Evolutionary conservation across 164 flowering plant species (phyloP), one percentile per base, ranked within the genome.

Genomic region (Amborella trichopoda): DNA sequence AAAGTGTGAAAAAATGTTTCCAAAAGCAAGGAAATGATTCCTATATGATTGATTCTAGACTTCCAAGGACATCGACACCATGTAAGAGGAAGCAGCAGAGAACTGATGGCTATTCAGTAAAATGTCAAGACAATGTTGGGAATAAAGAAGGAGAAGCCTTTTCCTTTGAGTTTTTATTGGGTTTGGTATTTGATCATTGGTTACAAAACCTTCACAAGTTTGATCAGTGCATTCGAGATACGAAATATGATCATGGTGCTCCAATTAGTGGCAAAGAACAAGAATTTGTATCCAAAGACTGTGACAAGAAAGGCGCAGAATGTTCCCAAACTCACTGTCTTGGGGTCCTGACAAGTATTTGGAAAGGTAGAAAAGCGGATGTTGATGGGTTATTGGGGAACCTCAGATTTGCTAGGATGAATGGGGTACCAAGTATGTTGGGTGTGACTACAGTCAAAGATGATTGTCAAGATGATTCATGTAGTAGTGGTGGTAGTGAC

Each of bases 381-480:
- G 70, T 77, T 3, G 67, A 72, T 73, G 64, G 60, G 2, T 69
- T 87, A 56, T 44, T 84, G 28, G 78, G 82, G 20, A 84, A 80
- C 54, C 46, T 91, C 65, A 72, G 59, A 45, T 91, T 91, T 76
- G 99, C 99, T 0, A 79, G 82, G 52, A 78, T 91, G 21, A 94
- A 91, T 46, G 96, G 94, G 30, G 68, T 71, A 4, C 86, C 79
- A 3, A 63, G 77, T 61, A 48, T 84, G 28, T 78, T 82, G 46
- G 91, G 70, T 34, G 83, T 71, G 25, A 33, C 73, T 41, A 11
- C 53, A 45, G 59, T 71, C 16, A 73, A 72, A 43, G 88, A 73
- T 47, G 90, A 65, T 38, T 38, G 14, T 6, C 41, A 10, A 38
- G 41, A 38, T 38, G 8, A 16, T 38, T 10, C 16, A 18, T 10